These are phyloP conservation scores for Hypsizygus marmoreus DNA, from an alignment of 768 basidiomycete species.

Conservation along the genomic window DNA sequence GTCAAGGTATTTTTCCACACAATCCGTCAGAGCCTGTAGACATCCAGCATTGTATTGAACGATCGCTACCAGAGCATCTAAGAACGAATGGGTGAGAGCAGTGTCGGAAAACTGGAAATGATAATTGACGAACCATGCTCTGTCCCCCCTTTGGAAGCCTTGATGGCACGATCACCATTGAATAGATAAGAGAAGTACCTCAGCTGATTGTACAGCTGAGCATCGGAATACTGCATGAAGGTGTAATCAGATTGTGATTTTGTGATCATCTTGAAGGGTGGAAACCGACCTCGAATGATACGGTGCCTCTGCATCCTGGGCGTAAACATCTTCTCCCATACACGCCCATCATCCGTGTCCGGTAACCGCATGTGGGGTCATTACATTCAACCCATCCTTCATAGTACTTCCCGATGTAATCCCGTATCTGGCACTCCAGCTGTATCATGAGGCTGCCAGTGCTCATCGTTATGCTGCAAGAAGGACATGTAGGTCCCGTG, in stretches of 20 bases:
- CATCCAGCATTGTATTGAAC: constrained; percentile 49
- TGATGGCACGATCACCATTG: constrained; percentile 63
- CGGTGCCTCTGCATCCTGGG: constrained; percentile 65
- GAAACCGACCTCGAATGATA: constrained; percentile 70
- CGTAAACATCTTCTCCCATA: constrained; percentile 84
- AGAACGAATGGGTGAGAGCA: background rate
- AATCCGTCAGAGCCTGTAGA: constrained; percentile 52
- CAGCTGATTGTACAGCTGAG: constrained; percentile 86
- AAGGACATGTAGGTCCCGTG: constrained; percentile 70
- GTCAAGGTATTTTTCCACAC: constrained; percentile 80
- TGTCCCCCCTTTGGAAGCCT: constrained; percentile 48
- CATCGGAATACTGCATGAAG: constrained; percentile 34
- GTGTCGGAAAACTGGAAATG: background rate
- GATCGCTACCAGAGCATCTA: constrained; percentile 60
- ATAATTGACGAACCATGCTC: constrained; percentile 37
- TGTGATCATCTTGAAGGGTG: background rate
- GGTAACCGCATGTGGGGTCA: constrained; percentile 78
- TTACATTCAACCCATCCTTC: constrained; percentile 88
- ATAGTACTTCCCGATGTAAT: constrained; percentile 80
- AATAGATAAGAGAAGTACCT: constrained; percentile 83
- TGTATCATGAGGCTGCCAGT: constrained; percentile 75
- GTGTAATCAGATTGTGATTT: constrained; percentile 2
- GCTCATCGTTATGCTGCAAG: constrained; percentile 57
- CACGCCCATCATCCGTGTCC: constrained; percentile 93
- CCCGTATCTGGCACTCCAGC: constrained; percentile 83